Conservation (phyloP, 805 yeast genomes). For the Teunomyces lycoperdinae region DNA sequence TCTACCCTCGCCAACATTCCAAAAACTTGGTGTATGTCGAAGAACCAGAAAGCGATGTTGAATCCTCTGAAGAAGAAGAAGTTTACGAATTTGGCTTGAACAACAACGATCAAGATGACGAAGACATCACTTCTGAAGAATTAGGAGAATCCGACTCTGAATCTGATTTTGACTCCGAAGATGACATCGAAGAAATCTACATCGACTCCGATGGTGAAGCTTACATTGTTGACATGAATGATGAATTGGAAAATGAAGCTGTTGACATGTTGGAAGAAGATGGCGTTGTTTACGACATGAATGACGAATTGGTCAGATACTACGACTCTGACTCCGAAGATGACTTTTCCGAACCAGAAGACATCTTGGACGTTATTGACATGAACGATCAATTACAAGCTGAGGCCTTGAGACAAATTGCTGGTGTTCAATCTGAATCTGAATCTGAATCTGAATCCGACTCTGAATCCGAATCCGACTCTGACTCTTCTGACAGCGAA, state of each 20-base stretch:
- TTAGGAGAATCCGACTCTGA: slow-evolving; percentile 14
- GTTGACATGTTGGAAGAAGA: slow-evolving; percentile 21
- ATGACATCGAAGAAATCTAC: slow-evolving; percentile 11
- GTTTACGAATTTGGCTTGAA: slow-evolving; percentile 31
- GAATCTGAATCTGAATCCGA: slow-evolving; percentile 14
- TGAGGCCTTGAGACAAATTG: slow-evolving; percentile 30
- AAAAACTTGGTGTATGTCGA: slow-evolving; percentile 38
- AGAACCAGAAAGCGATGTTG: slow-evolving; percentile 41
- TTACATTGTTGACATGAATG: slow-evolving; percentile 28
- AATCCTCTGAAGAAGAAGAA: slow-evolving; percentile 22
- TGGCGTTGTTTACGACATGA: slow-evolving; percentile 9
- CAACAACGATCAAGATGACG: slow-evolving; percentile 14
- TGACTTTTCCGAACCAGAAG: slow-evolving; percentile 24
- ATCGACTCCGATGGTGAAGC: slow-evolving; percentile 13
- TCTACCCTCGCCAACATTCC: slow-evolving; percentile 21
- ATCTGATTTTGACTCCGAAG: slow-evolving; percentile 16
- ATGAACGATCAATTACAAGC: slow-evolving; percentile 39
- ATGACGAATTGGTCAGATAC: slow-evolving; percentile 4
- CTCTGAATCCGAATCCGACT: slow-evolving; percentile 11
- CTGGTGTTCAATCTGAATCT: slow-evolving; percentile 22
- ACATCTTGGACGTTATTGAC: slow-evolving; percentile 33
- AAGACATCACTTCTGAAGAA: slow-evolving; percentile 10
- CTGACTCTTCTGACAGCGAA: slow-evolving; percentile 14
- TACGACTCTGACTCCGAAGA: slow-evolving; percentile 12
- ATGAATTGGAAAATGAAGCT: slow-evolving; percentile 32